Conservation (phyloP, 2,329 filamentous ascomycete genomes). For the Talaromyces rugulosus region DNA sequence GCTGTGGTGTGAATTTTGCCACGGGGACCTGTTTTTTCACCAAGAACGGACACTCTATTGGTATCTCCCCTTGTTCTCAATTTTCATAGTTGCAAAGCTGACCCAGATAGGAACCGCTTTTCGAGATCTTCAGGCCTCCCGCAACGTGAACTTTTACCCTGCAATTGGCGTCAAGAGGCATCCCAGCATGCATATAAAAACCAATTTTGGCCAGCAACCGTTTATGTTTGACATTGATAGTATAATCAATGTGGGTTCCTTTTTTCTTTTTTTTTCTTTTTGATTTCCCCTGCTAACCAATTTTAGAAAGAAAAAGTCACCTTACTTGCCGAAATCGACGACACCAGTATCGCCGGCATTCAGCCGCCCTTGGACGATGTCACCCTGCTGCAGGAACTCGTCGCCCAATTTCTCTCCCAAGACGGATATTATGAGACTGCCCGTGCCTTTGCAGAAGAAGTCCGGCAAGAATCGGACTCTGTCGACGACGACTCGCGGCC, state of each 20-base stretch:
- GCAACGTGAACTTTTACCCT: conserved; percentile 45
- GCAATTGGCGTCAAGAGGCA: conserved; percentile 63
- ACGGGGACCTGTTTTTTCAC: conserved; percentile 62
- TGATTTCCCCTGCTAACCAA: background rate
- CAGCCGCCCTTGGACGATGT: conserved; percentile 66
- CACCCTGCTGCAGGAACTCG: conserved; percentile 74
- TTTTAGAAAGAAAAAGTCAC: conserved; percentile 56
- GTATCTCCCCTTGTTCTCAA: conserved; percentile 32
- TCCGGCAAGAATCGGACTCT: conserved; percentile 67
- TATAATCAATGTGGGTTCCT: conserved; percentile 64
- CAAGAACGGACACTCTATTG: conserved; percentile 57
- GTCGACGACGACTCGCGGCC: conserved; percentile 55
- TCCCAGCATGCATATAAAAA: conserved; percentile 53
- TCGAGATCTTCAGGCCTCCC: conserved; percentile 31
- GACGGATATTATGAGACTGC: conserved; percentile 95
- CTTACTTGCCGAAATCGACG: conserved; percentile 60
- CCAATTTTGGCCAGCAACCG: conserved; percentile 64
- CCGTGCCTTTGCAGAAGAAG: conserved; percentile 78
- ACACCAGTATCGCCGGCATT: conserved; percentile 55
- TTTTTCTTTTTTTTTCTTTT: background rate
- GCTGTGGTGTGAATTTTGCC: conserved; percentile 62
- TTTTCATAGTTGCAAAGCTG: background rate
- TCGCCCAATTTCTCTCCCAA: conserved; percentile 85
- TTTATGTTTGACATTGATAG: conserved; percentile 91
- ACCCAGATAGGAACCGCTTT: conserved; percentile 53